phyloP scores from a whole-genome alignment of 2,329 filamentous ascomycete genomes.

The Herpotrichia juniperi region DNA sequence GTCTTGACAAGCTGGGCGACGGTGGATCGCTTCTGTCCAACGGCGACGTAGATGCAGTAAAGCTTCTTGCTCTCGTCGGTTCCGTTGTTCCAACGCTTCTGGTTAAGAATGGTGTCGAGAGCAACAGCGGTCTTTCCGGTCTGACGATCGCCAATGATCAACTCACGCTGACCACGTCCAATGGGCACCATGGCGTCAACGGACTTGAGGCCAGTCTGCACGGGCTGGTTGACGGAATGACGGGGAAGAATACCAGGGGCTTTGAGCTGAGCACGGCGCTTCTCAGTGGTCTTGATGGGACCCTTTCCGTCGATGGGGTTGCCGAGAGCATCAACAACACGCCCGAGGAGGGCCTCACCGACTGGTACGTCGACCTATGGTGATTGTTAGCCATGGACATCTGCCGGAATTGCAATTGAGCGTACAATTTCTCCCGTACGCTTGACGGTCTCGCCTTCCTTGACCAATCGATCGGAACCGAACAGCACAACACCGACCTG shows the following conservation, averaged over 20 bases:
- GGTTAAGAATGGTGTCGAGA: slow-evolving; percentile 98
- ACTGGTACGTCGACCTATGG: slow-evolving; percentile 94
- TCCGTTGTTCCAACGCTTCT: slow-evolving; percentile 94
- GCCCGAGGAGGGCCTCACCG: slow-evolving; percentile 89
- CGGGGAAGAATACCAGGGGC: slow-evolving; percentile 97
- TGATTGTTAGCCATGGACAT: slow-evolving; percentile 23
- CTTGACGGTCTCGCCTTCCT: slow-evolving; percentile 99
- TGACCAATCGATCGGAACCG: slow-evolving; percentile 99
- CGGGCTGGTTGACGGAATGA: slow-evolving; percentile 95
- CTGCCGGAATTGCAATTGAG: slow-evolving; percentile 27
- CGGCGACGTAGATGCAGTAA: slow-evolving; percentile 98
- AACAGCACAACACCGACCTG: slow-evolving; percentile 99
- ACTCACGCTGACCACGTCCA: slow-evolving; percentile 99
- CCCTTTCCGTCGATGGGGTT: slow-evolving; percentile 99
- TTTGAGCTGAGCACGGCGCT: slow-evolving; percentile 97
- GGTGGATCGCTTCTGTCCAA: slow-evolving; percentile 99
- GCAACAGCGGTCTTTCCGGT: slow-evolving; percentile 99
- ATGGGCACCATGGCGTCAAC: slow-evolving; percentile 99
- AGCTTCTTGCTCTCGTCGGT: slow-evolving; percentile 97
- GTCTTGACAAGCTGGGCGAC: slow-evolving; percentile 99
- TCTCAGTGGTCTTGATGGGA: slow-evolving; percentile 89
- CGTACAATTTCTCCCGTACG: slow-evolving; percentile 99
- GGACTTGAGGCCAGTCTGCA: slow-evolving; percentile 99
- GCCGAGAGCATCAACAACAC: slow-evolving; percentile 97
- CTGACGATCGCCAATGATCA: slow-evolving; percentile 99